These are phyloP conservation scores for Annulohypoxylon truncatum DNA, from an alignment of 2,329 filamentous ascomycete genomes.

Conservation along the genomic window DNA sequence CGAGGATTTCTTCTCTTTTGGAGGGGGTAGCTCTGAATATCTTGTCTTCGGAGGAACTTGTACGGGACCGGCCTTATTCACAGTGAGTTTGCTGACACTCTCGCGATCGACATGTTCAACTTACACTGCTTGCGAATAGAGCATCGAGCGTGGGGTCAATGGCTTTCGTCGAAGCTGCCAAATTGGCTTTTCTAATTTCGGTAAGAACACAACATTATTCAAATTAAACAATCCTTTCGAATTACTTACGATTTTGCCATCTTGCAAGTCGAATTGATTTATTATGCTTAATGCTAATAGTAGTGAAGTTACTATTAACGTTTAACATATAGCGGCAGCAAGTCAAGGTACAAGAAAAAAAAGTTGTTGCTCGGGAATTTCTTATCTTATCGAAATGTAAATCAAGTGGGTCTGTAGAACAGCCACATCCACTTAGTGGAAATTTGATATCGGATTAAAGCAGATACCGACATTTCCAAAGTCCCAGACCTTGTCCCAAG, in stretches of 20 bases:
- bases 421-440: slow-evolving; percentile 6
- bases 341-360: slow-evolving; percentile 34
- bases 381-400: slow-evolving; percentile 37
- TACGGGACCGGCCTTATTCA: slow-evolving; percentile 62
- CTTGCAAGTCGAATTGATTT: slow-evolving; percentile 7
- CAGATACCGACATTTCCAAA: neutral
- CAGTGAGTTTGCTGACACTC: slow-evolving; percentile 17
- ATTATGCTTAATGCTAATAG: neutral
- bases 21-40: slow-evolving; percentile 54
- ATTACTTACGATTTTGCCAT: slow-evolving; percentile 51
- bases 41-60: slow-evolving; percentile 58
- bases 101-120: slow-evolving; percentile 49
- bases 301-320: slow-evolving; percentile 5
- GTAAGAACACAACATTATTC: slow-evolving; percentile 32
- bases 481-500: neutral
- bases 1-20: slow-evolving; percentile 51
- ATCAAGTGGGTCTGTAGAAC: neutral
- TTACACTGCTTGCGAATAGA: slow-evolving; percentile 78
- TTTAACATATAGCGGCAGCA: neutral
- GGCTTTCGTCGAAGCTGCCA: slow-evolving; percentile 62
- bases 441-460: slow-evolving; percentile 26
- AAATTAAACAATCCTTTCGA: neutral
- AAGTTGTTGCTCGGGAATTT: slow-evolving; percentile 24
- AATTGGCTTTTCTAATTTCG: slow-evolving; percentile 52
- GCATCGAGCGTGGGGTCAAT: slow-evolving; percentile 77